phyloP scores from a whole-genome alignment of 352 stramenopile species.

The Globisporangium cystogenes region DNA sequence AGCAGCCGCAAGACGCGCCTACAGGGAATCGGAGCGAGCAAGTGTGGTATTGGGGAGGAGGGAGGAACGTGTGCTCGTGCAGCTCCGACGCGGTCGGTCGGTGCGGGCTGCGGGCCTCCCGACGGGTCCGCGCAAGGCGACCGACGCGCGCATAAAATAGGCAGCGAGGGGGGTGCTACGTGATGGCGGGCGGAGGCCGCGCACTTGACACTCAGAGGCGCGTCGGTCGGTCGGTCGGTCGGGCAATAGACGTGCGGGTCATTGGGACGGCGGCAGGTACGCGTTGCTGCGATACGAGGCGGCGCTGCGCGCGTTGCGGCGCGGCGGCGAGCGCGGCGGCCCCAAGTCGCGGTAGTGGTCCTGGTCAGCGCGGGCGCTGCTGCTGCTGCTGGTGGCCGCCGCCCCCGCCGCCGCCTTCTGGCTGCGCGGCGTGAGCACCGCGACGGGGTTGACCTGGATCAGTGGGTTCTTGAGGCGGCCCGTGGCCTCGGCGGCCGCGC shows the following conservation, averaged over 20 bases:
- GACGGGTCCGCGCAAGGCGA: conserved; percentile 5
- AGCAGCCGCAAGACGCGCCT: too few species aligned
- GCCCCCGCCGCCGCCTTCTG: conserved; percentile 18
- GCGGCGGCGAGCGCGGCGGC: conserved; percentile 9
- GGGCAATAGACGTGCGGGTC: too few species aligned
- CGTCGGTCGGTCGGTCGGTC: neutral
- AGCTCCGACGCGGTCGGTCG: neutral
- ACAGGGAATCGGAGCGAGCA: conserved; percentile 1
- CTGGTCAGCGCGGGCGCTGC: conserved; percentile 2
- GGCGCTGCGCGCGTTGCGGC: conserved; percentile 17
- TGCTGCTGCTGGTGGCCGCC: conserved; percentile 1
- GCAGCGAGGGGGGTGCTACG: conserved; percentile 12
- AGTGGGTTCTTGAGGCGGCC: conserved; percentile 43
- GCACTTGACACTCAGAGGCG: conserved; percentile 1
- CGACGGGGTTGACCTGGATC: conserved; percentile 63
- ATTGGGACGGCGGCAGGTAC: conserved; percentile 9
- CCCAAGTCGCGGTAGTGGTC: conserved; percentile 10
- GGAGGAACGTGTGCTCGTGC: too few species aligned
- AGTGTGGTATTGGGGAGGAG: neutral
- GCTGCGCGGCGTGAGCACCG: conserved; percentile 34
- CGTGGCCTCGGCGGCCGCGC: conserved; percentile 24
- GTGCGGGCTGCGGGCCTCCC: conserved; percentile 17
- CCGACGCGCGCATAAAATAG: conserved; percentile 3
- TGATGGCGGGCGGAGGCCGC: conserved; percentile 13
- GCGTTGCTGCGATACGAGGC: conserved; percentile 16